These are phyloP conservation scores for Jackrogersella minutella DNA, from an alignment of 495 filamentous ascomycete species.

Conservation along the genomic window DNA sequence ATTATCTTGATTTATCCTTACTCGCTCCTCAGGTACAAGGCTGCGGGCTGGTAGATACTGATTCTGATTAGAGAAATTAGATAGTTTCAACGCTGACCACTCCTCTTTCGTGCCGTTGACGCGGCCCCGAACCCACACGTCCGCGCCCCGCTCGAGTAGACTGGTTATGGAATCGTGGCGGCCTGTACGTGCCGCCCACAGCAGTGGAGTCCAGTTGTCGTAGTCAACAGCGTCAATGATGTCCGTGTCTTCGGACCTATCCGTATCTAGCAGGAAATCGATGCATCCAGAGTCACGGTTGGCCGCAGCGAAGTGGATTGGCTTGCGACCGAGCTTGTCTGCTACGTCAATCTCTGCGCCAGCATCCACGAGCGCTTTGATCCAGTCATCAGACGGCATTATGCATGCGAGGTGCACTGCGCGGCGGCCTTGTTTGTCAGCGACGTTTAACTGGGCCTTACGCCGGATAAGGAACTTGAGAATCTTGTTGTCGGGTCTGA, in stretches of 20 bases:
- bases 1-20: neutral
- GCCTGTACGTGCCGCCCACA: neutral
- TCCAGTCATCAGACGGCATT: neutral
- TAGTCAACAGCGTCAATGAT: neutral
- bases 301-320: constrained; percentile 6
- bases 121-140: neutral
- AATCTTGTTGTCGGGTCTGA: neutral
- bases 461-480: neutral
- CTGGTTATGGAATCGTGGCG: neutral
- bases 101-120: neutral
- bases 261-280: no score
- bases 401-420: neutral
- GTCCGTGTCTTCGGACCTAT: neutral
- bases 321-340: neutral
- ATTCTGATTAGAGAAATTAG: neutral
- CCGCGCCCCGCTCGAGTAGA: neutral
- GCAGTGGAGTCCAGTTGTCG: neutral
- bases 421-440: neutral
- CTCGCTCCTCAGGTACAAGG: neutral
- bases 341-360: neutral
- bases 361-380: neutral
- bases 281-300: no score
- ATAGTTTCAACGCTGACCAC: neutral
- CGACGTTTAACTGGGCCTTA: neutral
- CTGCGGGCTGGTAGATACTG: neutral